These are phyloP conservation scores for Dinochytrium kinnereticum DNA, from an alignment of 371 early-diverging fungal species.

Conservation along the genomic window DNA sequence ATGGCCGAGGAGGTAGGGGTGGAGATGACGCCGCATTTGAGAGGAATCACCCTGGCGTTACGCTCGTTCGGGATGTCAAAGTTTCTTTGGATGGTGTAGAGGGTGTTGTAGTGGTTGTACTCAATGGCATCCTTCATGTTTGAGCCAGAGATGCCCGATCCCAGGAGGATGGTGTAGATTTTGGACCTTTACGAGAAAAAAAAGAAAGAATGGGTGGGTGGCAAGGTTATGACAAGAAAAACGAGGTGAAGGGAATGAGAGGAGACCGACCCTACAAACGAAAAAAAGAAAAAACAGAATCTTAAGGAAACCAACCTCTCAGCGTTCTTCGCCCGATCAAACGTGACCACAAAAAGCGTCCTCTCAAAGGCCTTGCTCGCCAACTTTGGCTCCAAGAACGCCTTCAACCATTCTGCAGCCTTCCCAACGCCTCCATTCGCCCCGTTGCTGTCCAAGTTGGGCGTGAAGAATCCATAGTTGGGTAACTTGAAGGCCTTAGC, in stretches of 20 bases:
- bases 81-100: neutral
- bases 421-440: neutral
- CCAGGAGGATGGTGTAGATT: neutral
- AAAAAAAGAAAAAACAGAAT: no score
- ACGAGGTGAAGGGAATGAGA: neutral
- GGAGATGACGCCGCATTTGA: neutral
- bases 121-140: neutral
- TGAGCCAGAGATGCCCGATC: neutral
- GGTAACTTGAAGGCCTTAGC: no score
- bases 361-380: neutral
- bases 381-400: neutral
- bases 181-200: neutral
- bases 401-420: neutral
- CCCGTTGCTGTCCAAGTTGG: neutral
- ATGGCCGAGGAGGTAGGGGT: neutral
- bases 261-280: neutral
- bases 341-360: neutral
- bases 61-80: neutral
- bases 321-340: neutral
- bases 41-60: neutral
- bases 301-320: neutral
- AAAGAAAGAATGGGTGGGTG: neutral
- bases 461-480: no score
- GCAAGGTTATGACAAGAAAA: neutral
- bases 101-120: neutral